Percentiles rank a stretch among this genome's conserved stretches.
Evolutionary conservation across 1,284 basidiomycete species (phyloP).

Genomic region (Ceratobasidium sp.): DNA sequence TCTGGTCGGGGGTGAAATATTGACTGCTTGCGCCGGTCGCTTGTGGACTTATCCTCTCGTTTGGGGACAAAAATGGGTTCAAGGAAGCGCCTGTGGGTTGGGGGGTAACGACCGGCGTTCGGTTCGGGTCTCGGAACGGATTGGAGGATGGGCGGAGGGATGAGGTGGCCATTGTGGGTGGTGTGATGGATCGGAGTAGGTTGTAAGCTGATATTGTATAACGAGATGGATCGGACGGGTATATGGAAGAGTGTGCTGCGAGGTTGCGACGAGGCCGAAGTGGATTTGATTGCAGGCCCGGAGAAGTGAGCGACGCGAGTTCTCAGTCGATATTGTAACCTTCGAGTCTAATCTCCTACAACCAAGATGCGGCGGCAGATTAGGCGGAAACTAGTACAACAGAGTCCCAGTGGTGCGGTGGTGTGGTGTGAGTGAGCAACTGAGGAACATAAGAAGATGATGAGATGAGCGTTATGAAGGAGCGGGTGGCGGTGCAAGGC

Average conservation of each 20-base stretch:
- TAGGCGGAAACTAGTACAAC: not conserved
- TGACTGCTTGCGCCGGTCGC: slow-evolving; percentile 27
- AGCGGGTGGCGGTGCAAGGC: not conserved
- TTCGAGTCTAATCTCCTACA: not conserved
- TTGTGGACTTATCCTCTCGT: slow-evolving; percentile 28
- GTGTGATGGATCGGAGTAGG: not conserved
- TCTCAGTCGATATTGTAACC: not conserved
- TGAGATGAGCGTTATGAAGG: not conserved
- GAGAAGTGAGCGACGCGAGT: not conserved
- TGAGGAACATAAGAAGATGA: not conserved
- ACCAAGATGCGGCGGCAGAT: not conserved
- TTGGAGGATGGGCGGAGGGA: slow-evolving; percentile 34
- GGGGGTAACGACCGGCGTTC: slow-evolving; percentile 21
- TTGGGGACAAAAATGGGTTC: slow-evolving; percentile 33
- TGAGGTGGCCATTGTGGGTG: slow-evolving; percentile 5
- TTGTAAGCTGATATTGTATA: not conserved
- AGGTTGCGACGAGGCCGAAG: not conserved
- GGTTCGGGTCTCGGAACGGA: slow-evolving; percentile 38
- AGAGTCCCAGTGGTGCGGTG: not conserved
- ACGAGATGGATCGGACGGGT: not conserved
- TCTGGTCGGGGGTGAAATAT: slow-evolving; percentile 26
- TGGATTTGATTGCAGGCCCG: not conserved
- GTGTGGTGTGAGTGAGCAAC: not conserved
- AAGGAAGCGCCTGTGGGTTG: slow-evolving; percentile 31
- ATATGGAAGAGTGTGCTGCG: not conserved